Base-by-base conservation (phyloP, 2,329 filamentous ascomycete species). In the Fusarium sterilihyphosum region DNA sequence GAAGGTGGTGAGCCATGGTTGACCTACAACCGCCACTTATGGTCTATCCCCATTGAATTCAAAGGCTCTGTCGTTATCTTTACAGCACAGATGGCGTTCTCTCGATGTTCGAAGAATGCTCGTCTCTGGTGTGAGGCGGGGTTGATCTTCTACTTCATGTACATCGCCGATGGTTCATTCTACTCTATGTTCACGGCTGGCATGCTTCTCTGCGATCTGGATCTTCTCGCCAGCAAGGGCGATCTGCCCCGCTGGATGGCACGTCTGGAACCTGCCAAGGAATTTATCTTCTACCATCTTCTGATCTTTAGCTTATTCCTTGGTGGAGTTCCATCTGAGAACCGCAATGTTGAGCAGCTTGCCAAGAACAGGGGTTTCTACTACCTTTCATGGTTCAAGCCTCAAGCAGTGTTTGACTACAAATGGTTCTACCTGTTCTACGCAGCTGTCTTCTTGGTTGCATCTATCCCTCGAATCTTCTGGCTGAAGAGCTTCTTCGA, bases 361-460 rank as follows among this genome's bases (percentile, higher is more conserved):
- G 81, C 84, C 31, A 84, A 84, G 31, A 90, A 87, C 22, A 86
- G 88, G 0, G 90, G 91, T 6, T 92, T 90, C 90, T 86, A 87
- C 71, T 89, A 85, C 72, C 81, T 92, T 20, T 89, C 90, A 1
- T 86, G 85, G 67, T 83, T 93, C 65, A 92, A 91, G 68, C 90
- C 91, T 1, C 90, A 92, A 77, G 91, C 91, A 3, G 88, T 91
- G 17, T 92, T 86, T 73, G 89, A 92, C 78, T 87, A 86, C 78
- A 92, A 92, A 80, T 92, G 90, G 90, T 92, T 92, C 81, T 92
- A 87, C 78, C 85, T 92, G 6, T 91, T 91, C 78, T 89, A 86
- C 83, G 90, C 90, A 2, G 86, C 91, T 3, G 83, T 85, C 31
- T 85, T 91, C 60, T 78, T 91, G 1, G 86, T 93, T 1, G 83